These are phyloP conservation scores for Penicillium verrucosum DNA, from an alignment of 2,329 filamentous ascomycete species.

Conservation along the genomic window DNA sequence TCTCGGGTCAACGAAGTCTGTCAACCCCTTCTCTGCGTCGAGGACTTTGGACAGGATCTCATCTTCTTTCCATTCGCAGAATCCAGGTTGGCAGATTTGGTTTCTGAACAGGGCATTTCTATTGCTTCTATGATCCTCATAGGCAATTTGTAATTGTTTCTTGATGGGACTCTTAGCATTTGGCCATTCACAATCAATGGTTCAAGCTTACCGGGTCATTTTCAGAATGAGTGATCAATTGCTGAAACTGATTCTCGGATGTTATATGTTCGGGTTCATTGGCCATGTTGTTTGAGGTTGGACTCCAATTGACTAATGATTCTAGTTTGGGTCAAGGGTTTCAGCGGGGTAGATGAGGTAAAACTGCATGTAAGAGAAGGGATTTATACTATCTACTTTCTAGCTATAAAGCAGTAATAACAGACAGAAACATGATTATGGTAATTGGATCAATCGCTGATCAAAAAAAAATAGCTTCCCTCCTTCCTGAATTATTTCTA, in stretches of 20 bases:
- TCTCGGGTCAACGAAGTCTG: slow-evolving; percentile 69
- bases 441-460: too few relatives aligned
- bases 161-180: slow-evolving; percentile 41
- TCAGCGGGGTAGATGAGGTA: slow-evolving; percentile 8
- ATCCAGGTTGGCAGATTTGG: slow-evolving; percentile 67
- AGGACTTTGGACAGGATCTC: slow-evolving; percentile 69
- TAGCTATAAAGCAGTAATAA: too few relatives aligned
- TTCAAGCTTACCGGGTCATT: slow-evolving; percentile 59
- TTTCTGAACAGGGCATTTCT: slow-evolving; percentile 73
- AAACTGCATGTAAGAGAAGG: background rate
- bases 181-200: background rate
- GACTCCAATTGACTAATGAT: background rate
- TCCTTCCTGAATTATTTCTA: too few relatives aligned
- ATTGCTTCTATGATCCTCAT: slow-evolving; percentile 68
- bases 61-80: slow-evolving; percentile 71
- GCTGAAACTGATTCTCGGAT: slow-evolving; percentile 66
- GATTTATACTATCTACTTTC: background rate
- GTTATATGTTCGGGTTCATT: background rate
- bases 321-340: background rate
- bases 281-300: slow-evolving; percentile 3
- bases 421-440: background rate
- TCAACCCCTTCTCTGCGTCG: slow-evolving; percentile 57
- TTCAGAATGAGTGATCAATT: slow-evolving; percentile 65
- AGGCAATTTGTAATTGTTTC: slow-evolving; percentile 60
- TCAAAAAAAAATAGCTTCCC: background rate